phyloP scores from a whole-genome alignment of 192 early-diverging fungal genomes.

The Irineochytrium annulatum region DNA sequence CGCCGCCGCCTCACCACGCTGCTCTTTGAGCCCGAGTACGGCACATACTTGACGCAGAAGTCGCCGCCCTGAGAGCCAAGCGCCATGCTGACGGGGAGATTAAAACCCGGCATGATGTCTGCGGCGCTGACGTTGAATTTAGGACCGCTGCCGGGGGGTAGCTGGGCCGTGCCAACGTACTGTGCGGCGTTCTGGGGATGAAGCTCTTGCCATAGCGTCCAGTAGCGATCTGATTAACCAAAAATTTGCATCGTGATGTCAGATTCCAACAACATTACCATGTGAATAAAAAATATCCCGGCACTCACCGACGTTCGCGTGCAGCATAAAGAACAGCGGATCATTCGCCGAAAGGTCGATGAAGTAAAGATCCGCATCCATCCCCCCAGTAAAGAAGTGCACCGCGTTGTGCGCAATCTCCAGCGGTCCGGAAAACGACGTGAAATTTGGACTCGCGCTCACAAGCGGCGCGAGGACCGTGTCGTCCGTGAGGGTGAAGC shows the following conservation, averaged over 20 bases:
- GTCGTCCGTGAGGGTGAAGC: constrained; percentile 14
- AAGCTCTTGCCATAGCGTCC: constrained; percentile 23
- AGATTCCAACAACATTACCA: too few species aligned
- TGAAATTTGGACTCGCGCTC: constrained; percentile 1
- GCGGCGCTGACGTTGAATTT: neutral
- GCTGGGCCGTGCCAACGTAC: constrained; percentile 14
- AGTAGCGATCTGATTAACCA: constrained; percentile 23
- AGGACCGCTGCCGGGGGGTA: constrained; percentile 15
- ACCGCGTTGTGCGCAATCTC: constrained; percentile 25
- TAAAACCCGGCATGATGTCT: constrained; percentile 24
- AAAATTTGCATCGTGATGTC: neutral
- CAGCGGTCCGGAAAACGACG: constrained; percentile 11
- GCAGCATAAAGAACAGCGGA: constrained; percentile 41
- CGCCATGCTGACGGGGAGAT: constrained; percentile 12
- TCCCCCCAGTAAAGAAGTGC: constrained; percentile 26
- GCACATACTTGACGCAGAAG: constrained; percentile 17
- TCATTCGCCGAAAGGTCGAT: constrained; percentile 34
- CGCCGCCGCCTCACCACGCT: neutral
- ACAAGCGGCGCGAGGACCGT: constrained; percentile 10
- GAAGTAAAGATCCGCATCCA: constrained; percentile 19
- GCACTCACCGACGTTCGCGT: constrained; percentile 36
- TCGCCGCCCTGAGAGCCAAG: constrained; percentile 5
- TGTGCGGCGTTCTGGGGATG: neutral
- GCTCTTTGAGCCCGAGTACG: constrained; percentile 12
- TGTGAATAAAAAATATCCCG: neutral